A percentile compares a stretch with the other conserved stretches of the same genome.
Conservation (phyloP, 148 eudicot genomes). For the Vaccinium vitisidaea region DNA sequence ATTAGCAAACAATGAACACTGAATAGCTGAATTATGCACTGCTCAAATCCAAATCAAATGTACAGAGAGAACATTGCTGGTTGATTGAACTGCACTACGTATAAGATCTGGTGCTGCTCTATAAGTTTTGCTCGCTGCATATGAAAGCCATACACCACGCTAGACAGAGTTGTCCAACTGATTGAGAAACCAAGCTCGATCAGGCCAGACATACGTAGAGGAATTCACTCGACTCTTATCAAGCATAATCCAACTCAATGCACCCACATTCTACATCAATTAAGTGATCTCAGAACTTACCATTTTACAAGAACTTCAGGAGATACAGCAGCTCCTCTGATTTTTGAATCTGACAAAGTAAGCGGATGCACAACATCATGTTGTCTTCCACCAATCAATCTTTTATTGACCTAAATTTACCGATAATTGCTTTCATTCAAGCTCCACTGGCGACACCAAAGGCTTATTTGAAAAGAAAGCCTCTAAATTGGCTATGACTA, state of each 20-base stretch:
- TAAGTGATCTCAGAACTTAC: background rate
- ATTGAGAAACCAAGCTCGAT: background rate
- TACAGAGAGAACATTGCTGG: background rate
- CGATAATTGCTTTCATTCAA: slow-evolving; percentile 13
- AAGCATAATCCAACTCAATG: background rate
- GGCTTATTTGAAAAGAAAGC: slow-evolving; percentile 76
- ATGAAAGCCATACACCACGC: background rate
- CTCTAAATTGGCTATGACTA: slow-evolving; percentile 46
- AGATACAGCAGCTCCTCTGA: background rate
- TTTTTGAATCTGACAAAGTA: background rate
- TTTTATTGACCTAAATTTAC: background rate
- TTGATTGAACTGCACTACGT: background rate
- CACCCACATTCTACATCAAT: background rate
- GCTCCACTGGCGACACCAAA: slow-evolving; percentile 37
- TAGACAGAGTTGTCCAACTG: background rate
- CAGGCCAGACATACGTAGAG: background rate
- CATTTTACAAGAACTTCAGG: background rate
- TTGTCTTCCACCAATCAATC: background rate
- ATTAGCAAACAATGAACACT: background rate
- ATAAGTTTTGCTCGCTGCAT: background rate
- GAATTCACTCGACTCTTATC: background rate
- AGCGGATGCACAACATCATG: background rate
- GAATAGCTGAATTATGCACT: background rate
- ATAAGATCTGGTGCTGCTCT: background rate
- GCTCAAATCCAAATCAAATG: background rate